These are phyloP conservation scores for Claviceps humidiphila DNA, from an alignment of 2,329 filamentous ascomycete genomes.

Conservation along the genomic window DNA sequence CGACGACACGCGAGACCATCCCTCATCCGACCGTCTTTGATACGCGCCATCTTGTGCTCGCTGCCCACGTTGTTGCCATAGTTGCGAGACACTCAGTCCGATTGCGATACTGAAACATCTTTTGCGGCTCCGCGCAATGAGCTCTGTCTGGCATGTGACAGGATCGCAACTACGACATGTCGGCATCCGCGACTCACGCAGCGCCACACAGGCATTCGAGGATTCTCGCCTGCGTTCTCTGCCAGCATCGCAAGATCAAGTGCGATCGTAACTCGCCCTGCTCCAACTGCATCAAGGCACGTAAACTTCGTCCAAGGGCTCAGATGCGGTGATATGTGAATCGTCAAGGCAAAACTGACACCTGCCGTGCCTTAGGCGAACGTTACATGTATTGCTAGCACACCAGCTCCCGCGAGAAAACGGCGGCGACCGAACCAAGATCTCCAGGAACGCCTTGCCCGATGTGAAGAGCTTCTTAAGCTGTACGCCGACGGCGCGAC, in stretches of 20 bases:
- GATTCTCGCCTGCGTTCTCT: conserved; percentile 42
- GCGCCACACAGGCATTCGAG: conserved; percentile 27
- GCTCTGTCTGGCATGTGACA: conserved; percentile 18
- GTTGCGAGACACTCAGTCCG: background rate
- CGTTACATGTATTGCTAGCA: conserved; percentile 45
- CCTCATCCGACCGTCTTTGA: too few relatives aligned
- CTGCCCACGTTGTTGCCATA: background rate
- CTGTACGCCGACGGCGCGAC: conserved; percentile 35
- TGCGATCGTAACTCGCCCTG: conserved; percentile 47
- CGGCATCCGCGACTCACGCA: conserved; percentile 13
- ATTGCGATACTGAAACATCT: background rate
- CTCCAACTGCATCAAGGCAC: conserved; percentile 46
- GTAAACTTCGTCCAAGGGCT: conserved; percentile 7
- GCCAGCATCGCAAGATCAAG: conserved; percentile 50
- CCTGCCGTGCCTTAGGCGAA: conserved; percentile 32
- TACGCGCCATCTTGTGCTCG: background rate
- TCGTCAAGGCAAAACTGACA: background rate
- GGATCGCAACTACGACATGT: conserved; percentile 16
- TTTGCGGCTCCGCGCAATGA: background rate
- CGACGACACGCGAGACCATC: too few relatives aligned
- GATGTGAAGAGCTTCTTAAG: conserved; percentile 45
- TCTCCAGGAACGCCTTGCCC: conserved; percentile 44
- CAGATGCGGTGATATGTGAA: background rate
- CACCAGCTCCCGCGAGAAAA: conserved; percentile 46
- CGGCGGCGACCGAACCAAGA: conserved; percentile 47